Conservation (phyloP, 345 rosid genomes). For the Salix koriyanagi region DNA sequence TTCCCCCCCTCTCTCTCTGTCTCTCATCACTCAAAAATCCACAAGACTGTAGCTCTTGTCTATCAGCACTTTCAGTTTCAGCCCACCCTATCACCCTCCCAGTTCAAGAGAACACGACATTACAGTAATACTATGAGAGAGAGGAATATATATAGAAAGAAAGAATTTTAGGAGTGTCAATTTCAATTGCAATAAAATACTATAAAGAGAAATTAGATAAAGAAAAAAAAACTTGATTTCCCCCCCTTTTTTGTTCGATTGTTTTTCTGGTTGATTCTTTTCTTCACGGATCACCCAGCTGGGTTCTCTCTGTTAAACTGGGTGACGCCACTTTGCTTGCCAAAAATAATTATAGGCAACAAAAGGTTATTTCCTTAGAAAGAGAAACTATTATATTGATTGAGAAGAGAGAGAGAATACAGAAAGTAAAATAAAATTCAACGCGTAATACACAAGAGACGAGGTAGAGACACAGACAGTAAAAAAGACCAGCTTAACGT, state of each 20-base stretch:
- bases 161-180: conserved; percentile 3
- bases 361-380: not conserved
- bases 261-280: conserved; percentile 32
- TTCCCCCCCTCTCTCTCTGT: not conserved
- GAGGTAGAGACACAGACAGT: conserved; percentile 10
- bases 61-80: not conserved
- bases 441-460: conserved; percentile 9
- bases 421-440: not conserved
- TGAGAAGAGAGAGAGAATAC: conserved; percentile 4
- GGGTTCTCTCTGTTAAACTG: conserved; percentile 15
- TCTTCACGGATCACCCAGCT: conserved; percentile 27
- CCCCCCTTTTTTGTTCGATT: conserved; percentile 1
- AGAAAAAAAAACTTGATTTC: not conserved
- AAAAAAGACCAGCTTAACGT: not conserved
- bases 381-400: not conserved
- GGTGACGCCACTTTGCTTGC: conserved; percentile 11
- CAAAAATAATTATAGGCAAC: not conserved
- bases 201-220: not conserved
- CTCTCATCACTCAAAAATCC: conserved; percentile 22
- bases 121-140: not conserved
- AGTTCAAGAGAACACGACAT: conserved; percentile 18
- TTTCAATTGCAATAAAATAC: conserved; percentile 11
- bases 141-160: conserved; percentile 2
- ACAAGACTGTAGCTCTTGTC: conserved; percentile 13
- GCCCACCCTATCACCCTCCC: not conserved